phyloP scores from a whole-genome alignment of 148 eudicot species.

The Camellia granthamiana region DNA sequence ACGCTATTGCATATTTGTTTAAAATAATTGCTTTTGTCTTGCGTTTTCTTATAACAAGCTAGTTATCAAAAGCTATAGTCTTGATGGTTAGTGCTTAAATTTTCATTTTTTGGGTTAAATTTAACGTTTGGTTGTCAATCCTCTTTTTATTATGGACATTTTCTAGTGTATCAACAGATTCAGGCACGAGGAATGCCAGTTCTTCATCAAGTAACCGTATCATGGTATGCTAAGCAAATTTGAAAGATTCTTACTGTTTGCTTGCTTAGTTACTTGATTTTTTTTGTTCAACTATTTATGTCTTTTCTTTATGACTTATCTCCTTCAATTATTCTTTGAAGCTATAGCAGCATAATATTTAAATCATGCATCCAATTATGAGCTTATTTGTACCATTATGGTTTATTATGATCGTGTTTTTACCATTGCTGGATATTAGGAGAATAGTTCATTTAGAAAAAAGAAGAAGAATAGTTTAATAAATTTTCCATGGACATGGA shows the following conservation, averaged over 20 bases:
- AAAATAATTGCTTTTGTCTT: background rate
- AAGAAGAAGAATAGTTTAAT: background rate
- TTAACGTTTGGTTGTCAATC: background rate
- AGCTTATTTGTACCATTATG: no score
- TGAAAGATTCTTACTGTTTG: background rate
- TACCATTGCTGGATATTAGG: background rate
- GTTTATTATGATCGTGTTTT: background rate
- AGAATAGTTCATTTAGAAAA: background rate
- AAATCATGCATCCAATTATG: background rate
- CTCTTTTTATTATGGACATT: background rate
- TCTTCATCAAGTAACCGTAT: conserved; percentile 36
- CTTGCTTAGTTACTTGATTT: background rate
- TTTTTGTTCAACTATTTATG: background rate
- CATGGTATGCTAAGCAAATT: conserved; percentile 32
- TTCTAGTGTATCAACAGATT: conserved; percentile 33
- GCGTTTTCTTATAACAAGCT: background rate
- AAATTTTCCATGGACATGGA: background rate
- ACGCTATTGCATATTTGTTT: background rate
- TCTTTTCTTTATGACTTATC: conserved; percentile 9
- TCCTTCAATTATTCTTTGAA: background rate
- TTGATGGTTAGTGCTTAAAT: background rate
- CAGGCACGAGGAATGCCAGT: conserved; percentile 21
- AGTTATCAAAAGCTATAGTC: background rate
- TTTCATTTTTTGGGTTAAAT: background rate
- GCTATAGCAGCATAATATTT: background rate